These are phyloP conservation scores for Aphanocladium album DNA, from an alignment of 2,329 filamentous ascomycete genomes.

Conservation along the genomic window DNA sequence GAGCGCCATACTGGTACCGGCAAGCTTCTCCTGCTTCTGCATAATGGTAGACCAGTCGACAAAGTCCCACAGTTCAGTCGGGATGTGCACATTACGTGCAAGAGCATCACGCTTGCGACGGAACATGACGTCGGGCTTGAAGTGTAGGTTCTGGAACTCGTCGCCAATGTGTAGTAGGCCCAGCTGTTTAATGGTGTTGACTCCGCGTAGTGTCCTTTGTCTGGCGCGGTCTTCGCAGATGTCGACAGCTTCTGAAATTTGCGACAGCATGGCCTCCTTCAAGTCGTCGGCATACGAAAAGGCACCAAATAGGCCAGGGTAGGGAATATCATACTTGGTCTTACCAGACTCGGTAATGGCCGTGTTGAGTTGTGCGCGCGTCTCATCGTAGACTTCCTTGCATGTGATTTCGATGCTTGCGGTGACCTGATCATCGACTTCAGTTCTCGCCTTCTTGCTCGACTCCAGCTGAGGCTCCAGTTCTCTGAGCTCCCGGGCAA, in stretches of 20 bases:
- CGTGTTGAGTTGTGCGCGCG: slow-evolving; percentile 66
- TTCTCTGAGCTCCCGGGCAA: slow-evolving; percentile 72
- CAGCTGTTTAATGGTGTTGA: slow-evolving; percentile 82
- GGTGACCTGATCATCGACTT: slow-evolving; percentile 78
- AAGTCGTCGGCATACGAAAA: slow-evolving; percentile 93
- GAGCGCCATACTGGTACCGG: slow-evolving; percentile 89
- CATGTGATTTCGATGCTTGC: slow-evolving; percentile 79
- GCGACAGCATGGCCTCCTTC: slow-evolving; percentile 84
- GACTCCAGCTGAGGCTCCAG: slow-evolving; percentile 82
- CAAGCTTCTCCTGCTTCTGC: slow-evolving; percentile 90
- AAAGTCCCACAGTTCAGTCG: slow-evolving; percentile 89
- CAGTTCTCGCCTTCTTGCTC: slow-evolving; percentile 71
- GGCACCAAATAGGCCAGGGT: slow-evolving; percentile 77
- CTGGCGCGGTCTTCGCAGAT: slow-evolving; percentile 85
- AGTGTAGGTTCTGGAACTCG: slow-evolving; percentile 78
- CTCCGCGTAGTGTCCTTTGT: slow-evolving; percentile 68
- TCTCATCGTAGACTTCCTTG: slow-evolving; percentile 79
- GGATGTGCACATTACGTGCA: slow-evolving; percentile 78
- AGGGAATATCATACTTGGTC: slow-evolving; percentile 73
- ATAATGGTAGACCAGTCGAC: slow-evolving; percentile 79
- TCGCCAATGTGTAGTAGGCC: slow-evolving; percentile 85
- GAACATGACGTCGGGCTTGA: slow-evolving; percentile 94
- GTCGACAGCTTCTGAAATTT: slow-evolving; percentile 74
- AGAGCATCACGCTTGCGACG: slow-evolving; percentile 73
- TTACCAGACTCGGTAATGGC: slow-evolving; percentile 75